A percentile compares a stretch with the other conserved stretches of the same genome.
Evolutionary conservation across 2,329 filamentous ascomycete species (phyloP).

Genomic region (Bipolaris gigantea): DNA sequence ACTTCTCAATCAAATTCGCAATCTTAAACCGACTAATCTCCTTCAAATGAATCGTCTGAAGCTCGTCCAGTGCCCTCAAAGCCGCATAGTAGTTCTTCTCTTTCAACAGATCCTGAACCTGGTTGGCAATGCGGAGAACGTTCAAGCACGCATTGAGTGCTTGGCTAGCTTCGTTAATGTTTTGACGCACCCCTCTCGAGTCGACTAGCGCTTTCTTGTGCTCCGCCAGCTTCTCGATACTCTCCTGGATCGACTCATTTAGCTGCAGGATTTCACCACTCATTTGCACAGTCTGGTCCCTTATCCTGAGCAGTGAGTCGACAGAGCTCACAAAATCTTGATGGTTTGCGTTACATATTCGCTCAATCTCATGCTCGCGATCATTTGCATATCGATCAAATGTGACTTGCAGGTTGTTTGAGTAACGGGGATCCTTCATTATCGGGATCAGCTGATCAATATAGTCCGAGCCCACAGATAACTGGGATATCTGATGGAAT

Average conservation of each 20-base stretch:
- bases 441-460: conserved; percentile 94
- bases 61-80: conserved; percentile 87
- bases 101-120: conserved; percentile 86
- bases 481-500: conserved; percentile 76
- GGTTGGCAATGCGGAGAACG: conserved; percentile 88
- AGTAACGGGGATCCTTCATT: conserved; percentile 82
- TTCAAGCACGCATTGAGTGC: conserved; percentile 89
- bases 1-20: conserved; percentile 93
- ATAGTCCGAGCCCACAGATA: conserved; percentile 88
- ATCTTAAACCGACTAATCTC: conserved; percentile 94
- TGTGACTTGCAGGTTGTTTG: conserved; percentile 76
- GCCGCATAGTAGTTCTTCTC: conserved; percentile 97
- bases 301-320: conserved; percentile 87
- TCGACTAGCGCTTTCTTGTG: conserved; percentile 95
- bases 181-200: conserved; percentile 87
- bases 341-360: conserved; percentile 91
- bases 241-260: conserved; percentile 92
- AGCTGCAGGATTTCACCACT: conserved; percentile 89
- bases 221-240: conserved; percentile 88
- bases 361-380: conserved; percentile 88
- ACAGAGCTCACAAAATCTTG: conserved; percentile 95
- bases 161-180: conserved; percentile 89
- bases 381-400: conserved; percentile 81
- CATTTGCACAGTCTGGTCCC: conserved; percentile 84
- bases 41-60: conserved; percentile 94